Evolutionary conservation across 345 rosid species (phyloP), one percentile per base, ranked within the genome.

Genomic region (Pistacia integerrima): DNA sequence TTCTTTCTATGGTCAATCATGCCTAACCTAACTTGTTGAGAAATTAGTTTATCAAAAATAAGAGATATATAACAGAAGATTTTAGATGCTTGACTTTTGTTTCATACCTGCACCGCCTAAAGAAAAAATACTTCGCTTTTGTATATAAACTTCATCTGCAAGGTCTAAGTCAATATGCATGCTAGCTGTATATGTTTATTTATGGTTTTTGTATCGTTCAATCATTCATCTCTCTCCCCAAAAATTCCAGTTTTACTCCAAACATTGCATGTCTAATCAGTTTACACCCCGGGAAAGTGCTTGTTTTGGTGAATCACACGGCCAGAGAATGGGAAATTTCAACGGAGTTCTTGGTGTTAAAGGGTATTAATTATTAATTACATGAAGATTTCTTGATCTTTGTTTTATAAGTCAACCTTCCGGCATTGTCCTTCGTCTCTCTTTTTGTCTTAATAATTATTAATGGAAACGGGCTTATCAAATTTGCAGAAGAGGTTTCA

Each of bases 251-350:
- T 18, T 35, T 5, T 58, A 46, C 3, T 71, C 63, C 52, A 25
- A 58, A 41, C 46, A 33, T 14, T 52, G 70, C 4, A 30, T 60
- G 44, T 6, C 20, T 14, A 17, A 8, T 11, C 9, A 6, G 30
- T 36, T 57, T 9, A 56, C 68, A 33, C 11, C 64, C 54, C 7
- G 17, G 20, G 55, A 63, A 46, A 25, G 28, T 22, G 14, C 59
- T 48, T 0, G 1, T 17, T 65, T 35, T 8, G 57, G 51, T 22
- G 62, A 41, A 69, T 48, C 62, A 61, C 4, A 3, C 0, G 9
- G 4, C 59, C 17, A 70, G 41, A 36, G 22, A 11, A 85, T 85
- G 88, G 88, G 88, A 10, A 85, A 85, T 76, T 73, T 73, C 72
- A 67, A 14, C n/a, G n/a, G 76, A 38, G 22, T 61, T 67, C 76